A percentile compares a stretch with the other conserved stretches of the same genome.
Conservation (phyloP, 2,329 filamentous ascomycete species). For the Talaromyces sp. region DNA sequence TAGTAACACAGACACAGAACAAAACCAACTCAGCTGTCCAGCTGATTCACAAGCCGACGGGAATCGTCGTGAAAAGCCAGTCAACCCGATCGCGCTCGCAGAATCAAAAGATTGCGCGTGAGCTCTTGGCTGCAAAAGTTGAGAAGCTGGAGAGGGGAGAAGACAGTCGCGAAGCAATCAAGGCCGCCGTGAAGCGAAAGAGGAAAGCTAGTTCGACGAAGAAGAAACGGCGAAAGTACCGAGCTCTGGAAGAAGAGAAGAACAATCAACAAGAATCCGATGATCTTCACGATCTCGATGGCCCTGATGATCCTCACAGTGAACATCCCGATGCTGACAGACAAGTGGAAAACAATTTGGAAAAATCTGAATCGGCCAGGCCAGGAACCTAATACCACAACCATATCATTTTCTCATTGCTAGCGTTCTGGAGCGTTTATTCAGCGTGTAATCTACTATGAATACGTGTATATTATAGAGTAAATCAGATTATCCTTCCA, state of each 20-base stretch:
- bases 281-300: background rate
- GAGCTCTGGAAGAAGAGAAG: conserved; percentile 28
- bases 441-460: background rate
- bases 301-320: conserved; percentile 11
- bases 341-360: background rate
- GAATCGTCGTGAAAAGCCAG: conserved; percentile 90
- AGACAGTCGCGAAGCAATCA: conserved; percentile 73
- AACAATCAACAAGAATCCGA: conserved; percentile 10
- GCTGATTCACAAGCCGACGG: conserved; percentile 82
- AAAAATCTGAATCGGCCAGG: background rate
- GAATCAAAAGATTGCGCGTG: conserved; percentile 80
- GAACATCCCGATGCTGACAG: conserved; percentile 3
- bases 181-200: conserved; percentile 73
- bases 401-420: background rate
- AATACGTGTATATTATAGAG: background rate
- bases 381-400: background rate
- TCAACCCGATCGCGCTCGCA: conserved; percentile 80
- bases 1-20: conserved; percentile 53
- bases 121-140: conserved; percentile 69
- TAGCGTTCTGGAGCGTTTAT: background rate
- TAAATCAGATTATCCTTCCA: background rate
- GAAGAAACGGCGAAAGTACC: conserved; percentile 43
- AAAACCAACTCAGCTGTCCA: conserved; percentile 97
- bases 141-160: conserved; percentile 71
- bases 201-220: conserved; percentile 42